Conservation (phyloP, 163 green algal species). For the Chlamydomonas reinhardtii region DNA sequence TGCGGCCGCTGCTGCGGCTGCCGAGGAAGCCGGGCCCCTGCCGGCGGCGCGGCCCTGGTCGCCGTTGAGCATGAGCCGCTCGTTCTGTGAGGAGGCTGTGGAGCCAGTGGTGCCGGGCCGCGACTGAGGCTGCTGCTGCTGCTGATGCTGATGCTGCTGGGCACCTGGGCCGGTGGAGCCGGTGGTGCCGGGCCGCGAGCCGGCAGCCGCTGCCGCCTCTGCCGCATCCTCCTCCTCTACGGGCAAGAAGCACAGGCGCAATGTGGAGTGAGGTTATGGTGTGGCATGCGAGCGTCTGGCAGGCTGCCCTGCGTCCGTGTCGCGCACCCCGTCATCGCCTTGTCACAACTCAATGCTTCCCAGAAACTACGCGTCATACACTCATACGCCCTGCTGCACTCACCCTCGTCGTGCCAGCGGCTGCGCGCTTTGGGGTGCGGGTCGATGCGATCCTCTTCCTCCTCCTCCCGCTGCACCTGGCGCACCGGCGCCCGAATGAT, state of each 20-base stretch:
- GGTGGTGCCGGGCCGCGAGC: background rate
- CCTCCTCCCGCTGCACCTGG: background rate
- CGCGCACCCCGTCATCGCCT: too few relatives aligned
- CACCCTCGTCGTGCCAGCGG: constrained; percentile 46
- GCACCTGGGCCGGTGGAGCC: background rate
- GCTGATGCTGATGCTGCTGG: too few relatives aligned
- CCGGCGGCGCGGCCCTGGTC: background rate
- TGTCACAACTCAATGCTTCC: too few relatives aligned
- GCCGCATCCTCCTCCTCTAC: background rate
- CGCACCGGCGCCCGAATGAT: constrained; percentile 7
- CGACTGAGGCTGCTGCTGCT: background rate
- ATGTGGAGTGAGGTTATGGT: too few relatives aligned
- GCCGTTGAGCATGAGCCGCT: constrained; percentile 16
- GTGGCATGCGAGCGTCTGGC: too few relatives aligned
- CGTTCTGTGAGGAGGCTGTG: background rate
- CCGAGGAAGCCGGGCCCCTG: too few relatives aligned
- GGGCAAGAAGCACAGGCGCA: too few relatives aligned
- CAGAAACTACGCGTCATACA: too few relatives aligned
- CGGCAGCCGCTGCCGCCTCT: background rate
- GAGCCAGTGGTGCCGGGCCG: too few relatives aligned
- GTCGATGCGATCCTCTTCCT: constrained; percentile 8
- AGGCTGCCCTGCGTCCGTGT: too few relatives aligned
- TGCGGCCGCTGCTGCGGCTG: too few relatives aligned
- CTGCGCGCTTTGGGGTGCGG: constrained; percentile 3
- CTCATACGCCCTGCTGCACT: background rate